Conservation (phyloP, 768 basidiomycete genomes). For the Lanmaoa pseudosensibilis region DNA sequence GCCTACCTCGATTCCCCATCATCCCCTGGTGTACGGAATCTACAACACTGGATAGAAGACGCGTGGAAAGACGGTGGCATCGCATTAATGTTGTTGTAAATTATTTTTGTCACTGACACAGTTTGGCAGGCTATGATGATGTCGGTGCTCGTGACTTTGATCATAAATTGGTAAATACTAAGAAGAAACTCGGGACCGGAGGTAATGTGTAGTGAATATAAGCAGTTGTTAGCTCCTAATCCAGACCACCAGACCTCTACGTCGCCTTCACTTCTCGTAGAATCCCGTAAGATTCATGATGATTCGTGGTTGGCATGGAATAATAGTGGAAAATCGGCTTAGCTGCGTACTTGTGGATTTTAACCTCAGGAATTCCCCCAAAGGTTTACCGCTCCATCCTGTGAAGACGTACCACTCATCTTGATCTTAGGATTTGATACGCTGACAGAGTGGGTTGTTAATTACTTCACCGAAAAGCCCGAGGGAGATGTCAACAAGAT, state of each 20-base stretch:
- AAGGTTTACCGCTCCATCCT: slow-evolving; percentile 39
- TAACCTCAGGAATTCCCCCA: slow-evolving; percentile 41
- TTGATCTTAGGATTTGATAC: slow-evolving; percentile 40
- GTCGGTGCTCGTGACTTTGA: slow-evolving; percentile 65
- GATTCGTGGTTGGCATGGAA: not conserved
- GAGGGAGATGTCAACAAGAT: slow-evolving; percentile 50
- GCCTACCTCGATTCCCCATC: slow-evolving; percentile 55
- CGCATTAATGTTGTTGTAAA: not conserved
- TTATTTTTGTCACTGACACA: not conserved
- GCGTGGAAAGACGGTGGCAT: slow-evolving; percentile 70
- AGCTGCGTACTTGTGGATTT: slow-evolving; percentile 71
- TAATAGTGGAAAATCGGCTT: not conserved
- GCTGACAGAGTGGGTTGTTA: slow-evolving; percentile 70
- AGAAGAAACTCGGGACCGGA: slow-evolving; percentile 80
- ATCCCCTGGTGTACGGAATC: slow-evolving; percentile 67
- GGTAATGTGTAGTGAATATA: slow-evolving; percentile 42
- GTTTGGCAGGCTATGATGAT: slow-evolving; percentile 60
- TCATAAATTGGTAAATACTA: slow-evolving; percentile 50
- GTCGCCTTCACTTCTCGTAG: slow-evolving; percentile 76
- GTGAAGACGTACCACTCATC: not conserved
- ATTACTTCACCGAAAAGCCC: slow-evolving; percentile 58
- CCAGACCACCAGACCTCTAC: slow-evolving; percentile 56
- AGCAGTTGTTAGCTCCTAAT: not conserved
- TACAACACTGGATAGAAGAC: slow-evolving; percentile 78
- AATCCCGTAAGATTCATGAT: slow-evolving; percentile 64